Conservation (phyloP, 805 yeast genomes). For the Zygotorulaspora chibaensis region DNA sequence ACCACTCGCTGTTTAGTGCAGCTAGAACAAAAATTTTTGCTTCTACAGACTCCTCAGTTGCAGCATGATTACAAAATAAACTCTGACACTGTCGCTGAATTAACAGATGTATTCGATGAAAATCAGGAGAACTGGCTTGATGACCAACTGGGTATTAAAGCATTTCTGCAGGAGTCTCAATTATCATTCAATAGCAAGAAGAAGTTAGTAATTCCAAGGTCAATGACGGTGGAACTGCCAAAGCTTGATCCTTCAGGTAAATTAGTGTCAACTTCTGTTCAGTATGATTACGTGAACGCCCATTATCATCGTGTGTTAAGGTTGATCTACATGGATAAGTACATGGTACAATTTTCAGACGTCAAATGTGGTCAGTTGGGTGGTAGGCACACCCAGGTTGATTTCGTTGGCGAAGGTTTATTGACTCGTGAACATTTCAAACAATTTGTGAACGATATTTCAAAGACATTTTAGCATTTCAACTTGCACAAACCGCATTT, state of each 20-base stretch:
- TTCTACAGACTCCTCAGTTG: slow-evolving; percentile 26
- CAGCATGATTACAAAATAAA: slow-evolving; percentile 26
- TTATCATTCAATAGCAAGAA: slow-evolving; percentile 16
- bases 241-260: slow-evolving; percentile 1
- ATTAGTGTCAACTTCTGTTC: slow-evolving; percentile 6
- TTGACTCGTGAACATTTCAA: slow-evolving; percentile 14
- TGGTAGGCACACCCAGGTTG: slow-evolving; percentile 28
- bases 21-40: slow-evolving; percentile 16
- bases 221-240: slow-evolving; percentile 14
- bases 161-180: slow-evolving; percentile 33
- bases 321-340: slow-evolving; percentile 28
- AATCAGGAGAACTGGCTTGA: slow-evolving; percentile 33
- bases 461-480: slow-evolving; percentile 8
- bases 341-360: slow-evolving; percentile 31
- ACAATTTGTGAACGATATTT: slow-evolving; percentile 17
- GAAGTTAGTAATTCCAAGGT: slow-evolving; percentile 14
- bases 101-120: slow-evolving; percentile 16
- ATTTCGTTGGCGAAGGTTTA: slow-evolving; percentile 25
- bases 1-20: slow-evolving; percentile 25
- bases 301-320: slow-evolving; percentile 26
- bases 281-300: slow-evolving; percentile 23
- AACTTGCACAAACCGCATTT: not conserved
- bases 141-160: slow-evolving; percentile 42
- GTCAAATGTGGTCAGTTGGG: slow-evolving; percentile 28
- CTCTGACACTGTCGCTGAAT: slow-evolving; percentile 18